Base-by-base conservation (phyloP, 2,329 filamentous ascomycete genomes). In the Pseudocercospora musae region DNA sequence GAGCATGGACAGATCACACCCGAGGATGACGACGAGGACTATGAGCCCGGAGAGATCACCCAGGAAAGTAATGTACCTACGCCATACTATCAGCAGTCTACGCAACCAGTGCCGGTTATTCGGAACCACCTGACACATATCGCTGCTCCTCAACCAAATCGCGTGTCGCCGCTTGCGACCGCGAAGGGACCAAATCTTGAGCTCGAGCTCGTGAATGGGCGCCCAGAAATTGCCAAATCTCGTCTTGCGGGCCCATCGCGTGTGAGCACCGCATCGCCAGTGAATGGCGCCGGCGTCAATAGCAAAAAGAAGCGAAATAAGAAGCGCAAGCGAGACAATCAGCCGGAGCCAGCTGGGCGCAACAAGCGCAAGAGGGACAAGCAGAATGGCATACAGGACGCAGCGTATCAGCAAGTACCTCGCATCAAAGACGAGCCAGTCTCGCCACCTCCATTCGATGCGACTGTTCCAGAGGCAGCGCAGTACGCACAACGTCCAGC, bases 111-210 rank as follows among this genome's bases (percentile, higher is more conserved):
- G 65, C 86, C 87, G 57, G 79, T 93, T 62, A 82, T 93, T 69
- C 86, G 87, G 72, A 88, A 87, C 69, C 89, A 92, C 59, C 68
- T 76, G 42, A 76, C 69, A 13, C 73, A 75, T 73, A 88, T 93
- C 70, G 85, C 89, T 72, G 90, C 90, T 57, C 90, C 91, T 25
- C 90, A 91, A 71, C 89, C 91, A 58, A 87, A 87, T 54, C 88
- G 90, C 72, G 86, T 86, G 23, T 85, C 85, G 25, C 83, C 84
- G 52, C 75, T 87, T 64, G 81, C 84, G 60, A 78, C 80, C 49
- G 74, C 81, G 59, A 85, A 84, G 72, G 76, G 79, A 58, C 77
- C 82, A 2, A 70, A 62, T 54, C 65, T 72, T 50, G 71, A 63
- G 75, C 78, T 55, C 71, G 82, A 68, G 86, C 83, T 66, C 73